Conservation (phyloP, 441 rosid genomes). For the Hura crepitans region DNA sequence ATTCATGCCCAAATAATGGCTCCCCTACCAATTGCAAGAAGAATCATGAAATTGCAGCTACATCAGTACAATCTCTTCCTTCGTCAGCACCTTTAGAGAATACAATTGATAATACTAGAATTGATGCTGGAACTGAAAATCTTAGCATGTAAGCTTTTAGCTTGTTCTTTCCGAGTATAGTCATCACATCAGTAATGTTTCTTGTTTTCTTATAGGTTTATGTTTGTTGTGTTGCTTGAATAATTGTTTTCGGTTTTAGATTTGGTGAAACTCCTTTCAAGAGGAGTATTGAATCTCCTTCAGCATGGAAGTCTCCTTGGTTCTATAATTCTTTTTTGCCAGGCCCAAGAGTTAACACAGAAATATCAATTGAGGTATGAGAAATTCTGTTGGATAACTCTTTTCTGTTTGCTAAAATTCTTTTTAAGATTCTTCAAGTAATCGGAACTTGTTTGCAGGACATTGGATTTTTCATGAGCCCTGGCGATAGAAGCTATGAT, state of each 20-base stretch:
- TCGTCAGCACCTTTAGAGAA: constrained; percentile 41
- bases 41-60: constrained; percentile 36
- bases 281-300: constrained; percentile 89
- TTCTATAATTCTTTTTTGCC: constrained; percentile 75
- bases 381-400: not conserved
- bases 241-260: constrained; percentile 37
- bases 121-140: constrained; percentile 46
- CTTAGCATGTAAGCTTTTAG: constrained; percentile 55
- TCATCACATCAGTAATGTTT: not conserved
- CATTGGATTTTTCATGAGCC: constrained; percentile 81
- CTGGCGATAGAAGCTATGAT: constrained; percentile 85
- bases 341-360: constrained; percentile 79
- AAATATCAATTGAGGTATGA: constrained; percentile 81
- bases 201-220: not conserved
- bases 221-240: constrained; percentile 8
- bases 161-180: not conserved
- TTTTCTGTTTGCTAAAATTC: not conserved
- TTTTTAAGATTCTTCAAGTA: not conserved
- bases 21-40: constrained; percentile 53
- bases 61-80: constrained; percentile 36
- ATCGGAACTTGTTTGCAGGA: constrained; percentile 45
- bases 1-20: constrained; percentile 39
- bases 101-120: constrained; percentile 34
- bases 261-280: constrained; percentile 84
- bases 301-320: constrained; percentile 99